Base-by-base conservation (phyloP, 164 flowering plant genomes). In the Protea cynaroides region DNA sequence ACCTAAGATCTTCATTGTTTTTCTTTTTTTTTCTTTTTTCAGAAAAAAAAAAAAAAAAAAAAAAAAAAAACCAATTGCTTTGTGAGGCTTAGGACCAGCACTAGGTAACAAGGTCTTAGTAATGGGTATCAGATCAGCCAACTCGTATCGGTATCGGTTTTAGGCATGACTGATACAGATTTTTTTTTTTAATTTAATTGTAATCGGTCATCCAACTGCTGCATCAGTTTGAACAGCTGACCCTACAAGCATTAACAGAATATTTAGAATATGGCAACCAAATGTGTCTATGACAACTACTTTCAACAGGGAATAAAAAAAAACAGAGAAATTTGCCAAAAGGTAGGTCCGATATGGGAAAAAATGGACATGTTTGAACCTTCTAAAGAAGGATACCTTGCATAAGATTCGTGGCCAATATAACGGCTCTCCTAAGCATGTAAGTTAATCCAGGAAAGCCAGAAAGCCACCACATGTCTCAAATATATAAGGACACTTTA, bases 161-260 rank as follows among this genome's bases (percentile, higher is more conserved):
- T n/a, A n/a, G n/a, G n/a, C n/a, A n/a, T n/a, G n/a, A n/a, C n/a
- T n/a, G n/a, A n/a, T n/a, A n/a, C n/a, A n/a, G n/a, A n/a, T n/a
- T n/a, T n/a, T n/a, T n/a, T n/a, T n/a, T n/a, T n/a, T n/a, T n/a
- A n/a, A n/a, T n/a, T n/a, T n/a, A n/a, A n/a, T n/a, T n/a, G n/a
- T n/a, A n/a, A n/a, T n/a, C n/a, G n/a, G n/a, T n/a, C n/a, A n/a
- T 88, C 91, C 71, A 88, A 71, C 71, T 74, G 83, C 68, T 80
- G 81, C 84, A 88, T 76, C 52, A 88, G 74, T 68, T 75, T 78
- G 74, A 81, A 84, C 62, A 88, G 75, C 78, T 83, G 90, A 62
- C 71, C 84, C 94, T 88, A 63, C 74, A 77, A 66, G 63, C 37
- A 78, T 24, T 38, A 55, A 25, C 4, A 15, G 25, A 40, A 40